Percentiles rank a stretch among this genome's conserved stretches.
Evolutionary conservation across 352 stramenopile genomes (phyloP).

Genomic region (Phytophthora agathidicida): DNA sequence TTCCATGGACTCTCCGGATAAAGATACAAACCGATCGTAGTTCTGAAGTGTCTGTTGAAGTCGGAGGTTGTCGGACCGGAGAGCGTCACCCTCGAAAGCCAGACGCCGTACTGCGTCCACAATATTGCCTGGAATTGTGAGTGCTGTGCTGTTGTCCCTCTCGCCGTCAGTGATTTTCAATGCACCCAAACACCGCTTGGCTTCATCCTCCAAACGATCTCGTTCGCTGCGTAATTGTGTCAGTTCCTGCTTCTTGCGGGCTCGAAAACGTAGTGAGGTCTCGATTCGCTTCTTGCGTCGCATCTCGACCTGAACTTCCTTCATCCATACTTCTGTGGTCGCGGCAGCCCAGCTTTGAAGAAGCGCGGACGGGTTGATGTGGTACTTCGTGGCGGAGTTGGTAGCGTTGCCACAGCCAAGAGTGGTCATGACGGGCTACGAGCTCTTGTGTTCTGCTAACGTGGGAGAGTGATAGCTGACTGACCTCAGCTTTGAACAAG

Average conservation of each 20-base stretch:
- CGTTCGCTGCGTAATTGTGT: not conserved
- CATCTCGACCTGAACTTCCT: not conserved
- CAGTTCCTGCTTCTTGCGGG: not conserved
- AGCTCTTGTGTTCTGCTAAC: not conserved
- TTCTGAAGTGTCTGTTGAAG: not conserved
- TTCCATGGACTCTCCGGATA: not conserved
- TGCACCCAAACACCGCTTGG: not conserved
- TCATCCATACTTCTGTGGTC: not conserved
- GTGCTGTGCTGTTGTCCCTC: not conserved
- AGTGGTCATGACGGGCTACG: no score
- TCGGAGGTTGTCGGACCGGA: not conserved
- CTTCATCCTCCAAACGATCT: not conserved
- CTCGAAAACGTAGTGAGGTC: not conserved
- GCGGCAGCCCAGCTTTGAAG: not conserved
- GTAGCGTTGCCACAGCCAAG: not conserved
- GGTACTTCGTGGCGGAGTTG: not conserved
- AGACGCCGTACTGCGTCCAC: not conserved
- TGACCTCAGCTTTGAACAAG: no score
- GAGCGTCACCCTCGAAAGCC: not conserved
- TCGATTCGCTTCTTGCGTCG: not conserved
- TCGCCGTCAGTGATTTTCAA: not conserved
- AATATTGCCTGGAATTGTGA: no score
- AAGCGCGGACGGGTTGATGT: not conserved
- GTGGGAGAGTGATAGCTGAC: no score
- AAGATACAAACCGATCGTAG: not conserved